Conservation (phyloP, 441 rosid species). For the Flueggea neowawraea region DNA sequence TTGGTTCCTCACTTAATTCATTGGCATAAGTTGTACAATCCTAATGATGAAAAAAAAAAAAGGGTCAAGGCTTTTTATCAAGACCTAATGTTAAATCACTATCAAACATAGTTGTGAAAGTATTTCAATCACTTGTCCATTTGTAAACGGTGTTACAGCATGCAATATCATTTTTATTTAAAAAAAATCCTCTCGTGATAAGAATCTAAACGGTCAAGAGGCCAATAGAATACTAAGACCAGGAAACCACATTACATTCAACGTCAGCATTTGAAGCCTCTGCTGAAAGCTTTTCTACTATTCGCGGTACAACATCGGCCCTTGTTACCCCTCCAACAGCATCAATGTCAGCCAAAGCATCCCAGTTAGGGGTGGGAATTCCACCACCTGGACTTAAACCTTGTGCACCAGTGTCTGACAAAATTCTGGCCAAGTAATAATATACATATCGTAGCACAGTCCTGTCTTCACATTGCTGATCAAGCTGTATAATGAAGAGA, state of each 20-base stretch:
- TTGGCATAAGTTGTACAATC: too few relatives aligned
- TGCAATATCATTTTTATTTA: too few relatives aligned
- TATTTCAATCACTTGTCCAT: neutral
- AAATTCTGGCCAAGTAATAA: slow-evolving; percentile 96
- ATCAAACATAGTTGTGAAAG: too few relatives aligned
- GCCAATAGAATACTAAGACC: neutral
- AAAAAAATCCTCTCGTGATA: neutral
- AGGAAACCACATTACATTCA: slow-evolving; percentile 59
- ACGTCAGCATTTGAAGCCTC: slow-evolving; percentile 75
- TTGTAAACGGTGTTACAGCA: too few relatives aligned
- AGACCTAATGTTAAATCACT: too few relatives aligned
- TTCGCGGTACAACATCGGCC: slow-evolving; percentile 97
- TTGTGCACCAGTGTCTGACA: slow-evolving; percentile 84
- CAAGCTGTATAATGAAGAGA: slow-evolving; percentile 53
- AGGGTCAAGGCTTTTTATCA: too few relatives aligned
- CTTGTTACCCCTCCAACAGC: slow-evolving; percentile 98
- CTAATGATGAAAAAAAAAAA: too few relatives aligned
- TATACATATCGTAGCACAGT: slow-evolving; percentile 94
- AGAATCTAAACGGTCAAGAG: neutral
- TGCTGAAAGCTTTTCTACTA: slow-evolving; percentile 66
- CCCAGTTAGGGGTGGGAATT: slow-evolving; percentile 99
- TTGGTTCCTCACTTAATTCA: too few relatives aligned
- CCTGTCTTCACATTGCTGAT: slow-evolving; percentile 97
- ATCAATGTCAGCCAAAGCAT: slow-evolving; percentile 98
- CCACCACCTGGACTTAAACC: slow-evolving; percentile 98